Evolutionary conservation across 1,139 yeast genomes (phyloP).

Genomic region (Kurtzmaniella quercitrusa): DNA sequence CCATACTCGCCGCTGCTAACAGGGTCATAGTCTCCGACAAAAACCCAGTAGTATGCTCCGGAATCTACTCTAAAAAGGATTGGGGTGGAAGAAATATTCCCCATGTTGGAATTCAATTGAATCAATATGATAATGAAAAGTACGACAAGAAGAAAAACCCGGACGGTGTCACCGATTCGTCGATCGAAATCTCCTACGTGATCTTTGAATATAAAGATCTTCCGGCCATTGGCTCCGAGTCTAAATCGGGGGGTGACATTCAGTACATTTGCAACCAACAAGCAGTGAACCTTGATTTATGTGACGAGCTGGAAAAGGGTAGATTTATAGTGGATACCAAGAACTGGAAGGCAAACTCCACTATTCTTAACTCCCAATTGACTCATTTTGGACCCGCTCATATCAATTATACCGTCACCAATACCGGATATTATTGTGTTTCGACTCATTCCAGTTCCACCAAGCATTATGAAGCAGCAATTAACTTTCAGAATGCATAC

Average conservation of each 20-base stretch:
- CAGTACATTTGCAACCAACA: constrained; percentile 73
- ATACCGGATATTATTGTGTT: constrained; percentile 91
- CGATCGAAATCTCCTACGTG: constrained; percentile 56
- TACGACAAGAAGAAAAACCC: constrained; percentile 24
- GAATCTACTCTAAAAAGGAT: constrained; percentile 82
- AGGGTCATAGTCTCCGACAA: constrained; percentile 36
- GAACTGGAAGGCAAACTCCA: constrained; percentile 40
- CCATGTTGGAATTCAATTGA: constrained; percentile 50
- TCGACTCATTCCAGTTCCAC: constrained; percentile 52
- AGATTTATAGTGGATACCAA: constrained; percentile 50
- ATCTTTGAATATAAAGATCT: constrained; percentile 83
- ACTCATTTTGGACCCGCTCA: constrained; percentile 57
- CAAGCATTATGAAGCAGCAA: constrained; percentile 54
- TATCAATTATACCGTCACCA: constrained; percentile 57
- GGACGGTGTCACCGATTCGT: constrained; percentile 20
- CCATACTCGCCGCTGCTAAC: constrained; percentile 32
- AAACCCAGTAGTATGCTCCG: constrained; percentile 72
- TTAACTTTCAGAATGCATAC: constrained; percentile 84
- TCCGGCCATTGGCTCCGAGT: constrained; percentile 51
- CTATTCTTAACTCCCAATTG: constrained; percentile 55
- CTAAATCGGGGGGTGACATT: constrained; percentile 22
- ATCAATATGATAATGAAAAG: constrained; percentile 27
- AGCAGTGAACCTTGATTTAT: constrained; percentile 55
- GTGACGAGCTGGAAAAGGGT: constrained; percentile 54
- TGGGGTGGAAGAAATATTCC: constrained; percentile 80